Base-by-base conservation (phyloP, 1,139 yeast species). In the Wickerhamomyces sp. region DNA sequence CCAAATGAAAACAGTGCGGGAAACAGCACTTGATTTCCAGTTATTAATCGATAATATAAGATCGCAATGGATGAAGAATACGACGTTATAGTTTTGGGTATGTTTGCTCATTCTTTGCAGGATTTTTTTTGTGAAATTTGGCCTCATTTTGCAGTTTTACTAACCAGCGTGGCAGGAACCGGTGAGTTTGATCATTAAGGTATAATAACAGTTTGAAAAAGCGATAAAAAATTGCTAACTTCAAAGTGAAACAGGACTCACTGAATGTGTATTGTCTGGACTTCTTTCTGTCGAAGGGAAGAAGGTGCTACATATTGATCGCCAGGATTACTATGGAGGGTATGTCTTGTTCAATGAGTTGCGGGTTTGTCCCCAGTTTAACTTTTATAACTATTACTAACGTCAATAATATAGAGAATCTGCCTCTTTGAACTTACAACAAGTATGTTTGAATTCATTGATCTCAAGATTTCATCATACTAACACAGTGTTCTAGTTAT, bases 221-320 rank as follows among this genome's bases (percentile, higher is more conserved):
- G 23, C 23, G 5, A 5, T 18, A 18, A 18, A n/a, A 18, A 18
- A 18, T 18, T 18, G 23, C 23, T 18, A 18, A 18, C 23, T 18
- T 18, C 5, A 18, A 5, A 18, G 23, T 18, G 33, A 29, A 39
- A 37, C 34, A 43, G 99, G 99, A 15, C 77, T 94, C 55, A 93
- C 98, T 48, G 99, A 93, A 67, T 93, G 99, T 72, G 84, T 94
- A 51, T 78, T 93, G 45, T 89, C 97, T 1, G 99, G 99, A 11
- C 71, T 93, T 47, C 75, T 93, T 48, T 90, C 98, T 11, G 96
- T 91, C 13, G 99, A 93, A 63, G 95, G 98, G 58, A 93, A 93
- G 73, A 93, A 93, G 65, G 99, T 93, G 11, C 76, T 93, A 49
- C 99, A 93, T 68, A 90, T 93, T 56, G 99, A 93, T 65, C 85